Evolutionary conservation across 805 yeast species (phyloP), one percentile per base, ranked within the genome.

Genomic region (Saturnispora dispora): DNA sequence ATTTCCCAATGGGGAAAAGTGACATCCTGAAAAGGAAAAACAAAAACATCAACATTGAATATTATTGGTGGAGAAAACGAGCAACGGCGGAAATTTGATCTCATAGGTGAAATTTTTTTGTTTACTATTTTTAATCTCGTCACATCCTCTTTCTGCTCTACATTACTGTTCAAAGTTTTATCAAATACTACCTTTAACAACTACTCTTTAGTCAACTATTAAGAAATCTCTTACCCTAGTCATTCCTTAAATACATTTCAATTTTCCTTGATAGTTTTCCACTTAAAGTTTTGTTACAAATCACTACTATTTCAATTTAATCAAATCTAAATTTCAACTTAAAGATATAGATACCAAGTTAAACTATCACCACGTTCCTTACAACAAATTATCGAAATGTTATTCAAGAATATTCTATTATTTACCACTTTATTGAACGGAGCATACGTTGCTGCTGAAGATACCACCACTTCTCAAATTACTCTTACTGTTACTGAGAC

Each of bases 401-500:
- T 62, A 53, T 56, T 58, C 54, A 63, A 63, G 52, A 51, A 60
- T 30, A 35, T 64, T 10, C 43, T 62, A 32, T 62, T 65, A 44
- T 44, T 63, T 22, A 47, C 61, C 33, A 46, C 65, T 36, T 53
- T 66, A 17, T 57, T 61, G 11, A 41, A 64, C 20, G 47, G 47
- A 6, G 47, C 47, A 13, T 40, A 49, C 4, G 63, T 56, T 51
- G 46, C 51, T 13, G 70, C 69, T 32, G 71, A 66, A 20, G 63
- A 55, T 20, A 71, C 73, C 30, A 71, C 77, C 45, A 74, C 79
- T 51, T 62, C 71, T 28, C 55, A 63, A 28, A 60, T 71, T 50
- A 76, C 79, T 28, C 58, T 76, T 53, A 75, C 79, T 23, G 63
- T 73, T 52, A 75, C 80, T 45, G 63, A 65, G 48, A 76, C 80